Percentiles rank a stretch among this genome's conserved stretches.
Evolutionary conservation across 1,139 yeast genomes (phyloP).

Genomic region (Kodamaea suecica): DNA sequence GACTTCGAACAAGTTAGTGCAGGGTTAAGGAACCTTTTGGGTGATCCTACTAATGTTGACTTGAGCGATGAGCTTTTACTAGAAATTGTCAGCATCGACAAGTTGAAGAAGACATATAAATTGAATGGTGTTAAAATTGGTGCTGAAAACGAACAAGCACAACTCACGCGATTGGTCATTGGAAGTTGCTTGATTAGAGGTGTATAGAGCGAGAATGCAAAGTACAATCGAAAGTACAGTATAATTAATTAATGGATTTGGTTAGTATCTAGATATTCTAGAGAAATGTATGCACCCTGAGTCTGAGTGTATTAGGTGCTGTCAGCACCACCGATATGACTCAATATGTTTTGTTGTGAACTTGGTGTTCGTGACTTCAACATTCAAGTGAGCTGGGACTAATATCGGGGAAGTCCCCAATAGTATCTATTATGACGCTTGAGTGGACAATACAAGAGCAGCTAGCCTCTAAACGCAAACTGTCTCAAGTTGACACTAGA

Average conservation of each 20-base stretch:
- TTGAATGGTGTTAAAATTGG: slow-evolving; percentile 26
- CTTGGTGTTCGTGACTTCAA: too few species aligned
- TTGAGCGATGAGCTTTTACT: slow-evolving; percentile 27
- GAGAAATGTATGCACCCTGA: too few species aligned
- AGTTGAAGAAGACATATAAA: slow-evolving; percentile 39
- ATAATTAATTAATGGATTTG: too few species aligned
- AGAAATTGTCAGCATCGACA: slow-evolving; percentile 24
- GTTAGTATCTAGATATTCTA: too few species aligned
- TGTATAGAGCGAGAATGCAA: slow-evolving; percentile 13
- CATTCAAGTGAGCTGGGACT: too few species aligned
- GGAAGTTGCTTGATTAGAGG: slow-evolving; percentile 42
- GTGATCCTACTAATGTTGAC: slow-evolving; percentile 12
- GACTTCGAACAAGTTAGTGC: slow-evolving; percentile 1
- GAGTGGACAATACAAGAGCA: too few species aligned
- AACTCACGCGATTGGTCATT: slow-evolving; percentile 35
- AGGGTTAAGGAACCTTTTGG: slow-evolving; percentile 13
- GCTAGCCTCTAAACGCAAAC: slow-evolving; percentile 22
- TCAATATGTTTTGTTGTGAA: too few species aligned
- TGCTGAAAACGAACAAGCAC: slow-evolving; percentile 19
- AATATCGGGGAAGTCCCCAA: too few species aligned
- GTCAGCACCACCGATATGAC: too few species aligned
- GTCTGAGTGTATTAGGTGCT: too few species aligned
- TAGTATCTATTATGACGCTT: too few species aligned
- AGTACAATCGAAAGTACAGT: too few species aligned
- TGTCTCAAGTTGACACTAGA: slow-evolving; percentile 11